A percentile compares a stretch with the other conserved stretches of the same genome.
phyloP scores from a whole-genome alignment of 1,139 yeast species.

The Yamadazyma siamensis region DNA sequence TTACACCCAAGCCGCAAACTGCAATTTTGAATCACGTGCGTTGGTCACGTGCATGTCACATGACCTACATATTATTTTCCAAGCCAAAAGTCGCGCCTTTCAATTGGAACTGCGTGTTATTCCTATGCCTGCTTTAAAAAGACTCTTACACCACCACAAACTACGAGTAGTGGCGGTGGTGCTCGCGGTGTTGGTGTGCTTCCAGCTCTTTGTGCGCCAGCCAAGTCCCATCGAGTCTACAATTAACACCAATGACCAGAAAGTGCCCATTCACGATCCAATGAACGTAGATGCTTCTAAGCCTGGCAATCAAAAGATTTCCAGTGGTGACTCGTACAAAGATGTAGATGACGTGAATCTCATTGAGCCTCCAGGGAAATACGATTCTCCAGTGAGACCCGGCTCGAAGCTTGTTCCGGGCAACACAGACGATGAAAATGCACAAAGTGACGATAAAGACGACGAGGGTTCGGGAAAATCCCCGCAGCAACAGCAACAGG shows the following conservation, averaged over 20 bases:
- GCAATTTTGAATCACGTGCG: too few species aligned
- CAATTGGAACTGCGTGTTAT: too few species aligned
- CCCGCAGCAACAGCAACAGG: background rate
- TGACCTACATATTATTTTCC: too few species aligned
- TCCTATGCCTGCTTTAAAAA: constrained; percentile 2
- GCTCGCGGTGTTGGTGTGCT: constrained; percentile 4
- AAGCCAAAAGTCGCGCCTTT: too few species aligned
- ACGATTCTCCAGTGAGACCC: background rate
- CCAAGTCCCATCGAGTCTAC: constrained; percentile 2
- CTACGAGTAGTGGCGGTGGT: constrained; percentile 6
- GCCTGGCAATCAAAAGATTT: constrained; percentile 6
- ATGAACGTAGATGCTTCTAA: constrained; percentile 2
- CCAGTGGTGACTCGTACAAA: background rate
- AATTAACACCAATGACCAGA: constrained; percentile 3
- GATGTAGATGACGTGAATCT: background rate
- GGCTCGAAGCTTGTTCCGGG: background rate
- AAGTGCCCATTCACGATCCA: constrained; percentile 7
- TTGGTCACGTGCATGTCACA: too few species aligned
- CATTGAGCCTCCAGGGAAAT: background rate
- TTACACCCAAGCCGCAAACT: too few species aligned
- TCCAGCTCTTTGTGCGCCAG: constrained; percentile 3
- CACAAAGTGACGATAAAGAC: background rate
- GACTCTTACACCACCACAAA: constrained; percentile 6
- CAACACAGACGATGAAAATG: too few species aligned
- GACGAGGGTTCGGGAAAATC: too few species aligned